Base-by-base conservation (phyloP, 345 rosid species). In the Kandelia obovata region DNA sequence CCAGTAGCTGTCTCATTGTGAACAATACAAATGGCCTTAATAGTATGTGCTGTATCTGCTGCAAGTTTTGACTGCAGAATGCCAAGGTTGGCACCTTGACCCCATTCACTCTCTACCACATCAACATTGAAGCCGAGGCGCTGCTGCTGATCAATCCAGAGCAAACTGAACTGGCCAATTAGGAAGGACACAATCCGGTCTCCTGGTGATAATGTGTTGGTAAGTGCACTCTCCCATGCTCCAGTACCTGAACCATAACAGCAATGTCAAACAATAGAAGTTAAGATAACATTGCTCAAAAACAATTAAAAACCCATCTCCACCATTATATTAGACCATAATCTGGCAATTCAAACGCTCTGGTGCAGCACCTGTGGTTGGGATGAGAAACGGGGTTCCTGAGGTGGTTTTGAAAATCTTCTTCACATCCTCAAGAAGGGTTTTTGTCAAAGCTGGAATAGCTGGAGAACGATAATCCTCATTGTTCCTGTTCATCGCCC, bases 1-100 rank as follows among this genome's bases (percentile, higher is more conserved):
- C 99, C 99, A 47, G 99, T 95, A 6, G 99, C 99, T 7, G 99
- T 95, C 82, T 95, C 98, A n/a, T 95, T 95, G 77, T 95, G 99
- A 66, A 95, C 99, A 73, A 95, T 90, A 76, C 99, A 95, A 69
- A 95, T 77, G 2, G 99, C 99, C 86, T 95, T 95, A 71, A 92
- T 92, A 25, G 99, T 71, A 64, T 95, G 96, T 1, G 79, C 78
- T 39, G 81, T 68, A 73, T 95, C 99, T 27, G 83, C 84, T 2
- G 96, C 95, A 13, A 95, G 92, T 72, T 95, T 95, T 37, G 85
- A 73, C 11, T 92, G 96, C 63, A 95, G 78, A 66, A 87, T 67
- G 20, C 92, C 94, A 30, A 95, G 98, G 78, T 95, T 86, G 65
- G 97, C 99, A 67, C 99, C 99, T 75, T 84, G 94, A 56, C 99